Percentiles rank a stretch among this genome's conserved stretches.
Conservation (phyloP, 352 stramenopile genomes). For the Labyrinthula sp. region DNA sequence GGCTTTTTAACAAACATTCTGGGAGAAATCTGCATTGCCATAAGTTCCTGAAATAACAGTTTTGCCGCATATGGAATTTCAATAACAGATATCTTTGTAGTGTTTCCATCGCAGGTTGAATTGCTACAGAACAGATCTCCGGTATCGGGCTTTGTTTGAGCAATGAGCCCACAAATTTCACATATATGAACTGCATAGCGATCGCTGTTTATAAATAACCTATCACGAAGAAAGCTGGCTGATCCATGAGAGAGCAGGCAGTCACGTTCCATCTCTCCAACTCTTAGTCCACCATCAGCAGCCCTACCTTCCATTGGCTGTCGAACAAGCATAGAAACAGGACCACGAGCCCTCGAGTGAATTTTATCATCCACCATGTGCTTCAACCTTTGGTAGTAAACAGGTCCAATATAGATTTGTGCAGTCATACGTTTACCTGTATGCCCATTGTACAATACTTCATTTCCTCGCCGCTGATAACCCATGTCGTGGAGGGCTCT, state of each 20-base stretch:
- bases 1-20: slow-evolving; percentile 71
- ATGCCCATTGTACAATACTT: slow-evolving; percentile 97
- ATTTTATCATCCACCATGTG: slow-evolving; percentile 99
- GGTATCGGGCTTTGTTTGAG: slow-evolving; percentile 90
- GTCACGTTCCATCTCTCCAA: slow-evolving; percentile 99
- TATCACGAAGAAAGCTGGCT: slow-evolving; percentile 95
- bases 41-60: slow-evolving; percentile 98
- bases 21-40: slow-evolving; percentile 97
- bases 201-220: slow-evolving; percentile 96
- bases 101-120: slow-evolving; percentile 68
- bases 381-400: slow-evolving; percentile 99
- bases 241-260: slow-evolving; percentile 97
- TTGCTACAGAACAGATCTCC: slow-evolving; percentile 69
- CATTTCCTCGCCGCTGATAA: slow-evolving; percentile 96
- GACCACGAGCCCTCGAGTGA: slow-evolving; percentile 71
- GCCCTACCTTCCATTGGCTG: slow-evolving; percentile 96
- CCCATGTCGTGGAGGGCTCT: slow-evolving; percentile 75
- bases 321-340: slow-evolving; percentile 89
- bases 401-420: slow-evolving; percentile 96
- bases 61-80: slow-evolving; percentile 99
- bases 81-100: slow-evolving; percentile 66
- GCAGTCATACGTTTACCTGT: slow-evolving; percentile 79
- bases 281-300: slow-evolving; percentile 88
- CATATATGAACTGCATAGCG: slow-evolving; percentile 96
- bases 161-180: slow-evolving; percentile 91